Evolutionary conservation across 2,329 filamentous ascomycete species (phyloP).

Genomic region (Diaporthe destruens): DNA sequence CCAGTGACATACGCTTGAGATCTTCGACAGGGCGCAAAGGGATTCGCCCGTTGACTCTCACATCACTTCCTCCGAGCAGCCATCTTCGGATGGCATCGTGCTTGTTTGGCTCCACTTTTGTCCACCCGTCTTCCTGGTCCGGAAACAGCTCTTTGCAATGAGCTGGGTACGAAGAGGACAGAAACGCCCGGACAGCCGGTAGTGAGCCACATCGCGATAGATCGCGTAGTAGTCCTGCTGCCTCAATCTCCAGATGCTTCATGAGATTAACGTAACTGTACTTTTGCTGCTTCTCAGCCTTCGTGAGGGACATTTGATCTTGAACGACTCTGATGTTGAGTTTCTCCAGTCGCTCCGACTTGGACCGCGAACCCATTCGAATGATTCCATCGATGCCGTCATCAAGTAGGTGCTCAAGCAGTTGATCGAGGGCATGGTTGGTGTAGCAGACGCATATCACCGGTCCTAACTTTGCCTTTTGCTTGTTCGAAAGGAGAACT

Average conservation of each 20-base stretch:
- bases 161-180: not conserved
- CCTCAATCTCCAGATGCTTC: not conserved
- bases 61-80: constrained; percentile 39
- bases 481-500: constrained; percentile 61
- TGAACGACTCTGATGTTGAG: constrained; percentile 63
- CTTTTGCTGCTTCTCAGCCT: constrained; percentile 50
- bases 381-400: constrained; percentile 64
- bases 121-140: constrained; percentile 40
- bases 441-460: constrained; percentile 67
- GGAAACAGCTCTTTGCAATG: not conserved
- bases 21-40: not conserved
- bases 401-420: constrained; percentile 71
- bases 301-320: constrained; percentile 51
- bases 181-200: not conserved
- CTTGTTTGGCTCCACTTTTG: not conserved
- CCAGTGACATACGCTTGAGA: constrained; percentile 37
- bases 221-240: not conserved
- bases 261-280: not conserved
- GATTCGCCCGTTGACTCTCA: not conserved
- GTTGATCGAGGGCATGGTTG: constrained; percentile 64
- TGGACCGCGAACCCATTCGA: constrained; percentile 71
- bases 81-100: constrained; percentile 43
- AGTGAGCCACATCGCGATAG: not conserved
- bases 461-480: constrained; percentile 57
- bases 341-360: constrained; percentile 63